phyloP scores from a whole-genome alignment of 768 basidiomycete species.

The Termitomyces sp. region DNA sequence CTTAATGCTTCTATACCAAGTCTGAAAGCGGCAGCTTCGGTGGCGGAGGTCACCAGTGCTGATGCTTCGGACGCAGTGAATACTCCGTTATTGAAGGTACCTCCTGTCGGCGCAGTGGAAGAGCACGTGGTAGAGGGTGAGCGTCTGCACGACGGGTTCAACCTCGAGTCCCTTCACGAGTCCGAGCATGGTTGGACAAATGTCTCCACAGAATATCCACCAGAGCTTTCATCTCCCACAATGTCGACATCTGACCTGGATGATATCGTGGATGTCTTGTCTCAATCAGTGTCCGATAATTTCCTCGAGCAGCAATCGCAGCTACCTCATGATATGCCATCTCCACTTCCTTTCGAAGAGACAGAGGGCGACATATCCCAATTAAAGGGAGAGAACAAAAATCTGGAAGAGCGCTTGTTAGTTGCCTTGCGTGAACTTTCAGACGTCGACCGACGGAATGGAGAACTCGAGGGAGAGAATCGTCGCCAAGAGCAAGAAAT shows the following conservation, averaged over 20 bases:
- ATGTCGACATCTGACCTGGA: neutral
- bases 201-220: neutral
- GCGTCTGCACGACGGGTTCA: neutral
- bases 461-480: conserved; percentile 9
- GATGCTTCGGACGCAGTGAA: neutral
- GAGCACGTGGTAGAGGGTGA: neutral
- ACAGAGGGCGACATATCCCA: neutral
- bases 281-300: neutral
- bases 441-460: conserved; percentile 1
- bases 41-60: neutral
- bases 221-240: neutral
- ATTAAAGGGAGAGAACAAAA: neutral
- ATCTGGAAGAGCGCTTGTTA: neutral
- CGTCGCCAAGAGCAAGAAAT: neutral
- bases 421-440: conserved; percentile 4
- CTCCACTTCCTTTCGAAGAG: too few species aligned
- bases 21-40: conserved; percentile 1
- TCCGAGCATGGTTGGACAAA: neutral
- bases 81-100: neutral
- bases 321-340: neutral
- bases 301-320: neutral
- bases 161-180: neutral
- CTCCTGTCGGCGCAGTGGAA: neutral
- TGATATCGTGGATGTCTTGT: conserved; percentile 1
- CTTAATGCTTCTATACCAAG: neutral